Base-by-base conservation (phyloP, 108 stramenopile species). In the Cyclostephanos tholiformis region DNA sequence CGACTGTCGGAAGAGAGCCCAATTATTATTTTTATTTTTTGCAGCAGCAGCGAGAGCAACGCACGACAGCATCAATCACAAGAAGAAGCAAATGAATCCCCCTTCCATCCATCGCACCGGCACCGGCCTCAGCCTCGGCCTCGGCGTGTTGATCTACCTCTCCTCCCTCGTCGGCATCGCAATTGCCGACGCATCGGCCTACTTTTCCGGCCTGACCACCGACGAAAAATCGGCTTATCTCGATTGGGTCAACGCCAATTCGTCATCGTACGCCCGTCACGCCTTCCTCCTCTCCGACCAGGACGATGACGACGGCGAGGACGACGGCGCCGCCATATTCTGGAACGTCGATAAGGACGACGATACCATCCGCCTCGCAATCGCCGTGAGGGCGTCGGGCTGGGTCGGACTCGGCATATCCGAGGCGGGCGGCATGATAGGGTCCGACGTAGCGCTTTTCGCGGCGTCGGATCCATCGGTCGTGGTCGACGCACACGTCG, bases 401-500 rank as follows among this genome's bases (percentile, higher is more conserved):
- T 79, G 78, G 78, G 67, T 57, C 10, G 78, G 55, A n/a, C 59
- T 79, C 50, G 78, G 78, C 1, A 38, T 75, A 5, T 52, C 78
- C n/a, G n/a, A n/a, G n/a, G n/a, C n/a, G n/a, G n/a, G n/a, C n/a
- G n/a, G n/a, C n/a, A n/a, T n/a, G n/a, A n/a, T n/a, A n/a, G n/a
- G n/a, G n/a, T 22, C 74, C 26, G 78, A 79, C 48, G 32, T 79
- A 16, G 73, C 66, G 9, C 17, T 74, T 6, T 67, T 70, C 20
- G 6, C 10, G 2, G 67, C 73, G 2, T 32, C 53, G 5, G 65
- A 76, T 6, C 82, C 85, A 12, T 20, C 66, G 1, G 51, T 19
- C 25, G 0, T 89, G 9, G 27, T 75, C 19, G 88, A 89, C 74
- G 79, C 84, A 0, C 67, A 89, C 65, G 80, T 82, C 9, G 44